A percentile compares a stretch with the other conserved stretches of the same genome.
Conservation (phyloP, 2,329 filamentous ascomycete genomes). For the Colletotrichum sp. region DNA sequence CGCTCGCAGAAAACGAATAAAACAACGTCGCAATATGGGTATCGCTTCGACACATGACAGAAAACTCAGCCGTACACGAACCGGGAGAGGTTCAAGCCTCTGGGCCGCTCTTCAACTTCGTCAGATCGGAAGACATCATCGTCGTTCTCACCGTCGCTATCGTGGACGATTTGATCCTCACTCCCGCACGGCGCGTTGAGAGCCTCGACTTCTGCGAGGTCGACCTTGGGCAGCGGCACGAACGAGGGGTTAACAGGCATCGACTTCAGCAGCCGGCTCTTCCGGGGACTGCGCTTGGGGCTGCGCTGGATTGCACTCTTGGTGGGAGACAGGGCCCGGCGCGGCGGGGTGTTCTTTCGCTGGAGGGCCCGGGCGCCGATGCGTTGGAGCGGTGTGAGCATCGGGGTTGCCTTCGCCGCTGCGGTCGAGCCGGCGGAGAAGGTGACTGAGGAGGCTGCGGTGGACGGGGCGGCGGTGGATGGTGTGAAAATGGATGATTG, state of each 20-base stretch:
- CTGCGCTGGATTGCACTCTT: slow-evolving; percentile 20
- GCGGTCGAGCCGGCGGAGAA: slow-evolving; percentile 35
- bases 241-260: slow-evolving; percentile 58
- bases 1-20: not conserved
- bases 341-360: slow-evolving; percentile 29
- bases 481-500: slow-evolving; percentile 31
- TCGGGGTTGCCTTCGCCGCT: slow-evolving; percentile 44
- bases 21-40: slow-evolving; percentile 10
- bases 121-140: slow-evolving; percentile 31
- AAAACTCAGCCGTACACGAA: slow-evolving; percentile 45
- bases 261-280: slow-evolving; percentile 27
- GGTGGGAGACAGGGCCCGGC: slow-evolving; percentile 23
- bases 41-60: not conserved
- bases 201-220: slow-evolving; percentile 57
- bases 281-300: slow-evolving; percentile 23
- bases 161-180: slow-evolving; percentile 61
- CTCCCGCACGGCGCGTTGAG: slow-evolving; percentile 55
- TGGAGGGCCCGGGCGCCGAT: slow-evolving; percentile 53
- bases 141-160: slow-evolving; percentile 55
- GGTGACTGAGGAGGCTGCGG: slow-evolving; percentile 46
- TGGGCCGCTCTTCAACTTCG: slow-evolving; percentile 28
- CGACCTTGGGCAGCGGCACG: slow-evolving; percentile 59
- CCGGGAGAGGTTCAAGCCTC: slow-evolving; percentile 50
- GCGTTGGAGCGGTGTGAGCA: slow-evolving; percentile 59
- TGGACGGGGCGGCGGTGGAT: slow-evolving; percentile 38